These are phyloP conservation scores for Arctium lappa DNA, from an alignment of 129 eudicot species.

Conservation along the genomic window DNA sequence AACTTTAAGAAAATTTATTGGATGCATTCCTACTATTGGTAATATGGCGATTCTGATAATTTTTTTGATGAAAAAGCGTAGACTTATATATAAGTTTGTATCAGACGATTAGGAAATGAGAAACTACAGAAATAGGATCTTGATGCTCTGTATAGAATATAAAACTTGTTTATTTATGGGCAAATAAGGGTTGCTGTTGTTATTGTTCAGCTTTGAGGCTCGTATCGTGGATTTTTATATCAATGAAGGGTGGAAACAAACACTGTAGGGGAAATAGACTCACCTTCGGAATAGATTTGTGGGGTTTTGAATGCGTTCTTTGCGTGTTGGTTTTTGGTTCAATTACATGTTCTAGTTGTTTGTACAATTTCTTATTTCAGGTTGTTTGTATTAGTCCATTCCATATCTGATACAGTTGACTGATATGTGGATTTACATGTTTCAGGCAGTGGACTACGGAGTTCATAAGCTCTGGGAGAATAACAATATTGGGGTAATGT, in stretches of 20 bases:
- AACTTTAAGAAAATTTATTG: not conserved
- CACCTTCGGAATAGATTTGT: not conserved
- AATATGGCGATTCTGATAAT: not conserved
- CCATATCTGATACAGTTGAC: not conserved
- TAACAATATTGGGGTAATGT: conserved; percentile 63
- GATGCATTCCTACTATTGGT: not conserved
- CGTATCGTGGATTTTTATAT: no score
- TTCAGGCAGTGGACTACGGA: conserved; percentile 68
- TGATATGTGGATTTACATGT: conserved; percentile 21
- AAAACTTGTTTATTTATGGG: not conserved
- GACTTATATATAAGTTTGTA: not conserved
- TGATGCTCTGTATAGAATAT: not conserved
- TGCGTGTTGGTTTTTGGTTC: not conserved
- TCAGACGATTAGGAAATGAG: not conserved
- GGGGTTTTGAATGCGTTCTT: not conserved
- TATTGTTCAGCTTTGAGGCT: not conserved
- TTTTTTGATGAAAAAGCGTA: not conserved
- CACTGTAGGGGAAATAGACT: no score
- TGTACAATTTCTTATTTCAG: not conserved
- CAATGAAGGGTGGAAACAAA: not conserved
- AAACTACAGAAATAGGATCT: not conserved
- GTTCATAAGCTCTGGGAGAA: conserved; percentile 56
- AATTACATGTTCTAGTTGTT: no score
- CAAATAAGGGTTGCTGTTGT: not conserved
- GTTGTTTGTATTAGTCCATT: not conserved